Percentiles rank a stretch among this genome's conserved stretches.
Evolutionary conservation across 331 rosid genomes (phyloP).

Genomic region (Ulmus americana): DNA sequence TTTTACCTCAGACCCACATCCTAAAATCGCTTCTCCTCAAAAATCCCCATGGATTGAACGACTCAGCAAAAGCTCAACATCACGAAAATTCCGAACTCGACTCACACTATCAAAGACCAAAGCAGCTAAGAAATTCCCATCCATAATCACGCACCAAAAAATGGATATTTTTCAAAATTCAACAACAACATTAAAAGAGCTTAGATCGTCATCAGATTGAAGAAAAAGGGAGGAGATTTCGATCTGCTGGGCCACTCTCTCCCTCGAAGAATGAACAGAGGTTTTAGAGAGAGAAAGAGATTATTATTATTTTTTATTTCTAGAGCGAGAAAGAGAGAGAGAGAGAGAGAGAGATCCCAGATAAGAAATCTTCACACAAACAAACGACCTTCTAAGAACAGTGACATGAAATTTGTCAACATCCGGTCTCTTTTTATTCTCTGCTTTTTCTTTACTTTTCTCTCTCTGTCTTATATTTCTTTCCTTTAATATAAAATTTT

Average conservation of each 20-base stretch:
- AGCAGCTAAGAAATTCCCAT: constrained; percentile 22
- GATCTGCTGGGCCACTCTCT: constrained; percentile 94
- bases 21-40: constrained; percentile 30
- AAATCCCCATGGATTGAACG: constrained; percentile 49
- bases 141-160: constrained; percentile 34
- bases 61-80: constrained; percentile 38
- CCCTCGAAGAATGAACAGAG: constrained; percentile 26
- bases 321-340: constrained; percentile 39
- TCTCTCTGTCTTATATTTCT: constrained; percentile 26
- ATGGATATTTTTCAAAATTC: constrained; percentile 30
- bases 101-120: constrained; percentile 30
- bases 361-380: constrained; percentile 95
- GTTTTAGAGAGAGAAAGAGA: constrained; percentile 31
- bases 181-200: constrained; percentile 53
- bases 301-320: constrained; percentile 7
- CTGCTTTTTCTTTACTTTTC: constrained; percentile 76
- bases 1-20: constrained; percentile 82
- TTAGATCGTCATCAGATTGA: constrained; percentile 68
- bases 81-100: constrained; percentile 24
- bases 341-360: constrained; percentile 82
- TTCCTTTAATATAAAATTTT: constrained; percentile 21
- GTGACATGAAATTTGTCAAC: constrained; percentile 99
- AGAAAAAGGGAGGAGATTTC: constrained; percentile 61
- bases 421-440: constrained; percentile 99
- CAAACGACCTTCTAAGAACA: constrained; percentile 99